Percentiles rank a stretch among this genome's conserved stretches.
Evolutionary conservation across 2,329 filamentous ascomycete species (phyloP).

Genomic region (Trichoderma lentiforme): DNA sequence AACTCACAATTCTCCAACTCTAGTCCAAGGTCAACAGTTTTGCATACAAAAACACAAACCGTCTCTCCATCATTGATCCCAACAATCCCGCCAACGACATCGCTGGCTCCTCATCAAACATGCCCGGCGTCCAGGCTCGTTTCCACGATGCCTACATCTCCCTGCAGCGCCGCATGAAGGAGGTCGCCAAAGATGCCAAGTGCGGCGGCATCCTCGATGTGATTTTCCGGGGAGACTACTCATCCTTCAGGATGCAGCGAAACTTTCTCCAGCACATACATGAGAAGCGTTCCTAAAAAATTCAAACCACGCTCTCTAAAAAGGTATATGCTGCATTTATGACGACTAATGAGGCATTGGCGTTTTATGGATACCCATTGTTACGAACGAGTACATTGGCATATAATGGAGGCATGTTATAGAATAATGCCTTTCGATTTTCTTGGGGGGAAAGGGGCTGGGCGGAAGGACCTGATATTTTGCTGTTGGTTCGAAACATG

Average conservation of each 20-base stretch:
- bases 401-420: background rate
- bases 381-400: slow-evolving; percentile 10
- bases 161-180: slow-evolving; percentile 57
- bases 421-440: background rate
- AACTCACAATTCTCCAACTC: background rate
- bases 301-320: slow-evolving; percentile 24
- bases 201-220: slow-evolving; percentile 58
- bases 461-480: background rate
- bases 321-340: slow-evolving; percentile 5
- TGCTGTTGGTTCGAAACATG: slow-evolving; percentile 16
- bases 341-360: slow-evolving; percentile 5
- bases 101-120: slow-evolving; percentile 76
- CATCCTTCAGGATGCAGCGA: slow-evolving; percentile 67
- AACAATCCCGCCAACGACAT: slow-evolving; percentile 86
- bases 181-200: slow-evolving; percentile 39
- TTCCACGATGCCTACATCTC: slow-evolving; percentile 64
- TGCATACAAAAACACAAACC: slow-evolving; percentile 58
- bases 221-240: slow-evolving; percentile 76
- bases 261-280: slow-evolving; percentile 56
- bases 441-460: background rate
- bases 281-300: slow-evolving; percentile 34
- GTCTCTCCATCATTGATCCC: slow-evolving; percentile 87
- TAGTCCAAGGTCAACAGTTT: slow-evolving; percentile 45
- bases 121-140: slow-evolving; percentile 59
- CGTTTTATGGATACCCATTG: slow-evolving; percentile 15